Conservation (phyloP, 192 early-diverging fungal genomes). For the Haplosporangium gracile region DNA sequence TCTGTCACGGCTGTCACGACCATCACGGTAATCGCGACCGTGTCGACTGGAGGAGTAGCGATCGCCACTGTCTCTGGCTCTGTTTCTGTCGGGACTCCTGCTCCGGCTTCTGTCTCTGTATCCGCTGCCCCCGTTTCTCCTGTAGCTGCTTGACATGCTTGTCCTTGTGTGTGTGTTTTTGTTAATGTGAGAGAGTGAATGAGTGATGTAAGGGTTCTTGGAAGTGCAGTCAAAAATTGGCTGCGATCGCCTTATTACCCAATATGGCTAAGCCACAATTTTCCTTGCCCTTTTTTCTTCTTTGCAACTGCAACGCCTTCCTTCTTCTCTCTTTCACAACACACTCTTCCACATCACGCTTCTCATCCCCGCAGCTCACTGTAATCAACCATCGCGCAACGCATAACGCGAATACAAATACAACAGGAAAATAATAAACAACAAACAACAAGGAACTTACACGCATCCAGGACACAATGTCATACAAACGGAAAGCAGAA, state of each 20-base stretch:
- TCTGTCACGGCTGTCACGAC: slow-evolving; percentile 43
- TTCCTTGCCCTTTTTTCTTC: neutral
- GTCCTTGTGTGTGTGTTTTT: neutral
- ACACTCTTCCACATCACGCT: neutral
- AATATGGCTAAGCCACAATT: slow-evolving; percentile 2
- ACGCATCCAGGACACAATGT: slow-evolving; percentile 18
- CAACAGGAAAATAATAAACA: neutral
- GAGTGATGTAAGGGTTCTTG: neutral
- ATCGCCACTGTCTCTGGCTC: slow-evolving; percentile 49
- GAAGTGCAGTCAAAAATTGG: neutral
- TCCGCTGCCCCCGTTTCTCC: slow-evolving; percentile 35
- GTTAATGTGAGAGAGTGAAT: neutral
- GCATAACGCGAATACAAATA: neutral
- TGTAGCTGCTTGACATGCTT: slow-evolving; percentile 27
- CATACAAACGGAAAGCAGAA: slow-evolving; percentile 57
- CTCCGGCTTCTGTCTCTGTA: slow-evolving; percentile 57
- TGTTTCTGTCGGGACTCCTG: slow-evolving; percentile 19
- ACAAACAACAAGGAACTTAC: neutral
- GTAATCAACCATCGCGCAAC: neutral
- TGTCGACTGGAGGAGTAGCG: slow-evolving; percentile 31
- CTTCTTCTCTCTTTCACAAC: neutral
- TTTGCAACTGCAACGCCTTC: neutral
- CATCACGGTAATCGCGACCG: slow-evolving; percentile 50
- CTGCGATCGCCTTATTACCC: neutral
- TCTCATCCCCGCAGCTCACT: neutral